A percentile compares a stretch with the other conserved stretches of the same genome.
Conservation (phyloP, 306 rosid genomes). For the Prosopis cineraria region DNA sequence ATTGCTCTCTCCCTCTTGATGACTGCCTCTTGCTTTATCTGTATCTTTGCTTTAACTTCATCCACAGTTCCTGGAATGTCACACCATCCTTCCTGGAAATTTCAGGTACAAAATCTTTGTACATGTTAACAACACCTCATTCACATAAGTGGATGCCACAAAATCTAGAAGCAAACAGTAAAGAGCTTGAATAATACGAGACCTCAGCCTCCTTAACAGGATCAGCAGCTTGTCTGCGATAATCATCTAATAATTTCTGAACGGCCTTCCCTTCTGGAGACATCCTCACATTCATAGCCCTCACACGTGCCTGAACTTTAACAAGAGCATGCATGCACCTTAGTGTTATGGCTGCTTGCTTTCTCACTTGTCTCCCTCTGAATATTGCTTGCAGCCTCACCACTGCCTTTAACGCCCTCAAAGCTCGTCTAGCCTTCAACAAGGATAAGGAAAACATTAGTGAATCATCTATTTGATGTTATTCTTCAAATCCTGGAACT, state of each 20-base stretch:
- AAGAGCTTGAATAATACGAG: background rate
- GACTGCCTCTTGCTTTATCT: slow-evolving; percentile 69
- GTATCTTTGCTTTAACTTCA: slow-evolving; percentile 68
- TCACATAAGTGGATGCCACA: background rate
- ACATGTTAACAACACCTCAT: background rate
- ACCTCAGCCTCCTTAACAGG: slow-evolving; percentile 78
- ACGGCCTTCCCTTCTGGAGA: slow-evolving; percentile 46
- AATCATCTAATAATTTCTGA: slow-evolving; percentile 39
- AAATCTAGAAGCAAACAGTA: background rate
- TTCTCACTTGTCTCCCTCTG: slow-evolving; percentile 77
- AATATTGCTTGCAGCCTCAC: slow-evolving; percentile 96
- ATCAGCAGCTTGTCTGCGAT: slow-evolving; percentile 42
- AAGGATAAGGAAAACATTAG: background rate
- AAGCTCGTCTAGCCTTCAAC: slow-evolving; percentile 74
- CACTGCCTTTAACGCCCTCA: slow-evolving; percentile 84
- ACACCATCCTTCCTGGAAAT: slow-evolving; percentile 79
- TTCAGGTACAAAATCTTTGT: background rate
- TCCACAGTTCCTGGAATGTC: slow-evolving; percentile 66
- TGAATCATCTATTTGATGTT: background rate
- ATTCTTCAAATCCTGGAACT: background rate
- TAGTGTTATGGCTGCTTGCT: slow-evolving; percentile 88
- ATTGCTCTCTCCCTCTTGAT: slow-evolving; percentile 75
- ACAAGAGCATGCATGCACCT: slow-evolving; percentile 97
- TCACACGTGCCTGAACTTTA: slow-evolving; percentile 69
- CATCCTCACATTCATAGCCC: slow-evolving; percentile 51